phyloP scores from a whole-genome alignment of 441 rosid species.

The Brassica balearica region DNA sequence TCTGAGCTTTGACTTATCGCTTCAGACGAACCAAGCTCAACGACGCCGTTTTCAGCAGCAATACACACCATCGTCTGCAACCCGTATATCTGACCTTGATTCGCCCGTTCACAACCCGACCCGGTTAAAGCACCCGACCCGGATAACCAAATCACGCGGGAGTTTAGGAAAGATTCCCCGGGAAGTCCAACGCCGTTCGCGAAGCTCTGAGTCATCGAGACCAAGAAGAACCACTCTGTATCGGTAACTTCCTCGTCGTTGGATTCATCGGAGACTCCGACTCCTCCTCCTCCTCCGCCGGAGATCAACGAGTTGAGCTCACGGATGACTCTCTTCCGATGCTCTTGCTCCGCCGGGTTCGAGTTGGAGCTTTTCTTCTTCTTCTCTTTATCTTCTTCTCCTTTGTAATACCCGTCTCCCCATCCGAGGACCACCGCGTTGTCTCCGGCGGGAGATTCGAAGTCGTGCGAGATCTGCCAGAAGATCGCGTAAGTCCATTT shows the following conservation, averaged over 20 bases:
- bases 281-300: conserved; percentile 39
- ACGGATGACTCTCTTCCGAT: conserved; percentile 71
- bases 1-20: conserved; percentile 64
- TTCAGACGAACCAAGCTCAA: conserved; percentile 84
- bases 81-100: conserved; percentile 75
- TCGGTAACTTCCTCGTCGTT: conserved; percentile 87
- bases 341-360: conserved; percentile 66
- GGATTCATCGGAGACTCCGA: conserved; percentile 56
- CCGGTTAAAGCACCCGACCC: conserved; percentile 61
- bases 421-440: conserved; percentile 58
- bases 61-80: conserved; percentile 77
- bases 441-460: conserved; percentile 34
- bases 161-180: conserved; percentile 63
- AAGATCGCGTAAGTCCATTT: conserved; percentile 90
- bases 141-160: conserved; percentile 65
- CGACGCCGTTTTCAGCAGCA: conserved; percentile 76
- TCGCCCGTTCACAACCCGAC: conserved; percentile 68
- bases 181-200: conserved; percentile 66
- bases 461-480: conserved; percentile 79
- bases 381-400: conserved; percentile 70
- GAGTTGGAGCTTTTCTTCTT: conserved; percentile 41
- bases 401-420: conserved; percentile 94
- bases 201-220: conserved; percentile 87
- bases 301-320: conserved; percentile 80
- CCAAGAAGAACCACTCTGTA: conserved; percentile 87